These are phyloP conservation scores for Lasiodiplodia hormozganensis DNA, from an alignment of 2,329 filamentous ascomycete genomes.

Conservation along the genomic window DNA sequence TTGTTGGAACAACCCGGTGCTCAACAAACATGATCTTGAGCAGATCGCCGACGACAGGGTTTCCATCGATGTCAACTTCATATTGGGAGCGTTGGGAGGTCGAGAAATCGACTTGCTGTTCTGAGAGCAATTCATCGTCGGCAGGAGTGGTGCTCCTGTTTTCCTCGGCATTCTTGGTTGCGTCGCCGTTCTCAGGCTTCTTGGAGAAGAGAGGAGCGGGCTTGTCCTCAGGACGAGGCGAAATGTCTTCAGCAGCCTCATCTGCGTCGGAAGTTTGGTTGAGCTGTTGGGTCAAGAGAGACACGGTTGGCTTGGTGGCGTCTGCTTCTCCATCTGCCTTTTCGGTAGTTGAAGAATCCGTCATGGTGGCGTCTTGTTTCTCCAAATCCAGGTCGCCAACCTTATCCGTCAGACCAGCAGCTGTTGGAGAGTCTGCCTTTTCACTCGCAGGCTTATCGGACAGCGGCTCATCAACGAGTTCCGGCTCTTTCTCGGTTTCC, in stretches of 20 bases:
- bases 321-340: slow-evolving; percentile 31
- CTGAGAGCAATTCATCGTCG: slow-evolving; percentile 45
- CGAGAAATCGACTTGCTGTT: slow-evolving; percentile 37
- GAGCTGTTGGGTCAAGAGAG: slow-evolving; percentile 52
- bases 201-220: slow-evolving; percentile 70
- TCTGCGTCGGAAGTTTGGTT: slow-evolving; percentile 42
- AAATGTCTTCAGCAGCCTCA: slow-evolving; percentile 44
- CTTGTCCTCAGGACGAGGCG: slow-evolving; percentile 70
- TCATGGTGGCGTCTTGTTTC: slow-evolving; percentile 51
- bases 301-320: slow-evolving; percentile 43
- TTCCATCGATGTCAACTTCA: slow-evolving; percentile 66
- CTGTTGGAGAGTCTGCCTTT: slow-evolving; percentile 55
- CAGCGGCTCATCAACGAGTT: slow-evolving; percentile 24
- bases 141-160: slow-evolving; percentile 45
- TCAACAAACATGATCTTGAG: slow-evolving; percentile 97
- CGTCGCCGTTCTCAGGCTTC: slow-evolving; percentile 38
- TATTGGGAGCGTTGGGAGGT: slow-evolving; percentile 48
- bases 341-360: slow-evolving; percentile 25
- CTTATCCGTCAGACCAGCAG: slow-evolving; percentile 61
- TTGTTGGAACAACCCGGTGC: slow-evolving; percentile 91
- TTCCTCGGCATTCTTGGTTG: slow-evolving; percentile 38
- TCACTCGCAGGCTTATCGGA: slow-evolving; percentile 43
- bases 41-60: slow-evolving; percentile 89
- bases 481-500: slow-evolving; percentile 18
- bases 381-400: slow-evolving; percentile 66